A percentile compares a stretch with the other conserved stretches of the same genome.
These are phyloP conservation scores for Debaryomyces psychrophilus DNA, from an alignment of 1,139 yeast species.

Conservation along the genomic window DNA sequence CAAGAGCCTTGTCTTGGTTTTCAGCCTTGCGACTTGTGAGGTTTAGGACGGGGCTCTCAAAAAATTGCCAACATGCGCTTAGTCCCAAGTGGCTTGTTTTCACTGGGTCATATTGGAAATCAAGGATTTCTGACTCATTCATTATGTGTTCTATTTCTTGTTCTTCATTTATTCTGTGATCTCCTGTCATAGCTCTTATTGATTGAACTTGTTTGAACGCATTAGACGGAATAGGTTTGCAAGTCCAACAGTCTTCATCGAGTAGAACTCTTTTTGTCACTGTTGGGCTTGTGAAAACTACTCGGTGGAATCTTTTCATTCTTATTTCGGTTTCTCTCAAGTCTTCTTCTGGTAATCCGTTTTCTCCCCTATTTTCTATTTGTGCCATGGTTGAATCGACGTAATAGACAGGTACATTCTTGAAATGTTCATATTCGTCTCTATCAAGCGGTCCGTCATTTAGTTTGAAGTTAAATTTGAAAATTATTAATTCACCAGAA, in stretches of 20 bases:
- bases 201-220: conserved; percentile 55
- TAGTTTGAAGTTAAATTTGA: conserved; percentile 36
- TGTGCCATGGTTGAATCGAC: conserved; percentile 35
- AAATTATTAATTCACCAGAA: conserved; percentile 49
- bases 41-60: conserved; percentile 29
- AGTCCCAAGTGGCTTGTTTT: conserved; percentile 49
- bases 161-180: conserved; percentile 37
- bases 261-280: conserved; percentile 36
- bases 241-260: conserved; percentile 61
- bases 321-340: conserved; percentile 8
- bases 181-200: conserved; percentile 52
- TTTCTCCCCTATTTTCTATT: conserved; percentile 23
- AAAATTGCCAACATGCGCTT: conserved; percentile 47
- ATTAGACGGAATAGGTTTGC: conserved; percentile 38
- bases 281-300: conserved; percentile 28
- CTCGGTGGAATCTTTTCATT: conserved; percentile 25
- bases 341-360: conserved; percentile 7
- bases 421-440: conserved; percentile 21
- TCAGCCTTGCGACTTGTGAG: conserved; percentile 12
- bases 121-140: conserved; percentile 40
- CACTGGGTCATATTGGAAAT: conserved; percentile 38
- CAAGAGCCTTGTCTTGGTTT: conserved; percentile 11
- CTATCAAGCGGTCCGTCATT: conserved; percentile 32
- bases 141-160: conserved; percentile 29
- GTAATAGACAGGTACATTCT: conserved; percentile 23